Base-by-base conservation (phyloP, 1,139 yeast genomes). In the Nakaseomyces glabratus region DNA sequence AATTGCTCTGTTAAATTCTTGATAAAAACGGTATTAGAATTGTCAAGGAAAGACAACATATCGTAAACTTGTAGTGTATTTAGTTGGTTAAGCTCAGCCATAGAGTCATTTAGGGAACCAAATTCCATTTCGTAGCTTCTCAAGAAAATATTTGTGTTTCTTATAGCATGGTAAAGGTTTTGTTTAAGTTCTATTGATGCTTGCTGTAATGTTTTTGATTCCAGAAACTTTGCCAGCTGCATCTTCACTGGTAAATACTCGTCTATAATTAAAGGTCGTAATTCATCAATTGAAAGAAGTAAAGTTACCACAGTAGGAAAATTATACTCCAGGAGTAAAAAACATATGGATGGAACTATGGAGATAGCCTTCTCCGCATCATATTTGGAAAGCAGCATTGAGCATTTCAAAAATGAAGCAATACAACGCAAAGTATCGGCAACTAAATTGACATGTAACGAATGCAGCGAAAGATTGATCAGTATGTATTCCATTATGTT, bases 1-100 rank as follows among this genome's bases (percentile, higher is more conserved):
- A 51, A 35, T 32, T 55, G 57, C 28, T 54, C 57, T 6, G 45
- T 37, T 19, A 46, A 44, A 4, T 43, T 38, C 32, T 51, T 51
- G 24, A 44, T 49, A 33, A 53, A 53, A 2, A 53, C 37, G 8
- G 43, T 26, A 23, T 51, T 47, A n/a, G 48, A 38, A 25, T 49
- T 44, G 22, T 44, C 46, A 8, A 52, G 34, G 20, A 52, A 47
- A 5, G 40, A 35, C 12, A 46, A 36, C 9, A 49, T 22, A 34
- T 48, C 48, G 11, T 39, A 36, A 2, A 43, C 43, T 34, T 51
- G 49, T 10, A 49, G 26, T 7, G 51, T 28, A 14, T 38, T 47
- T 19, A 44, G 31, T 32, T 11, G 35, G 13, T 42, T 36, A 19
- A 47, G 42, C 21, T 39, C 37, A 3, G 28, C 24, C 17, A 12